These are phyloP conservation scores for Buddleja alternifolia DNA, from an alignment of 257 asterid species.

Conservation along the genomic window DNA sequence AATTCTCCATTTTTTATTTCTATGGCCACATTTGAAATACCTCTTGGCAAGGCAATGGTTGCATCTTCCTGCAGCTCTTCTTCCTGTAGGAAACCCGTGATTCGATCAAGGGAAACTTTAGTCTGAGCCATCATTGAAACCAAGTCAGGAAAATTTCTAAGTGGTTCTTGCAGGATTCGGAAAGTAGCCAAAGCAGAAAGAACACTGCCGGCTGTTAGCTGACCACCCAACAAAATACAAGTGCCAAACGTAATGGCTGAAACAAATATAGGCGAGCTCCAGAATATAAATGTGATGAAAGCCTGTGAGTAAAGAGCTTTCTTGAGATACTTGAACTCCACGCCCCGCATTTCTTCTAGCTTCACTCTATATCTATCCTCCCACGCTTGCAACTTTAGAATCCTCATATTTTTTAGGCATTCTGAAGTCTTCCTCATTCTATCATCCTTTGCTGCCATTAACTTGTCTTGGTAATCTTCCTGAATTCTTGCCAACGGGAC, in stretches of 20 bases:
- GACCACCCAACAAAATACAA: conserved; percentile 53
- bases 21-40: conserved; percentile 44
- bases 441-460: conserved; percentile 56
- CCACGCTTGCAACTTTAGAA: conserved; percentile 61
- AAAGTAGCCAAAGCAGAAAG: conserved; percentile 66
- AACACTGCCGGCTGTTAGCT: conserved; percentile 58
- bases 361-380: conserved; percentile 48
- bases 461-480: conserved; percentile 51
- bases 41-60: conserved; percentile 40
- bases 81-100: conserved; percentile 45
- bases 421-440: conserved; percentile 59
- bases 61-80: conserved; percentile 59
- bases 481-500: conserved; percentile 54
- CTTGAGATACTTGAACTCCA: conserved; percentile 50
- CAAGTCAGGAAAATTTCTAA: conserved; percentile 55
- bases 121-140: conserved; percentile 61
- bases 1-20: conserved; percentile 54
- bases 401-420: conserved; percentile 58
- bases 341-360: conserved; percentile 49
- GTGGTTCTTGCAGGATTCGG: conserved; percentile 60
- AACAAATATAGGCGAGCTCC: conserved; percentile 61
- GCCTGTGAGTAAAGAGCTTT: conserved; percentile 59
- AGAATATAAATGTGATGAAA: conserved; percentile 52
- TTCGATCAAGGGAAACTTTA: conserved; percentile 59
- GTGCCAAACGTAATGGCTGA: conserved; percentile 53